A percentile compares a stretch with the other conserved stretches of the same genome.
These are phyloP conservation scores for Hansenula sp. DNA, from an alignment of 1,139 yeast species.

Conservation along the genomic window DNA sequence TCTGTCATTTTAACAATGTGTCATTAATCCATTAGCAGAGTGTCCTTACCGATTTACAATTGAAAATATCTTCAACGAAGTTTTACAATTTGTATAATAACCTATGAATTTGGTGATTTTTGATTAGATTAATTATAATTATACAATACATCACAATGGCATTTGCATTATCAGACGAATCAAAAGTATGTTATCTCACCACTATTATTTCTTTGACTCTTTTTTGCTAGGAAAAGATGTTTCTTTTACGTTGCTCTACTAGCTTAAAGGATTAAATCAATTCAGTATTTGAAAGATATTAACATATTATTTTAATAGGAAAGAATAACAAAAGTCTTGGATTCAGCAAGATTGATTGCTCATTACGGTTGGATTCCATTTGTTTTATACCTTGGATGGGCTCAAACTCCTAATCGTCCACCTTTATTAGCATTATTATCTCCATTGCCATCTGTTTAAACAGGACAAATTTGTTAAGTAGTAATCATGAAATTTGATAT, in stretches of 20 bases:
- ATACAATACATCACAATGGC: conserved; percentile 24
- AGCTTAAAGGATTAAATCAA: too few relatives aligned
- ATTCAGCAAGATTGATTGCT: conserved; percentile 79
- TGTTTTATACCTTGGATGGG: conserved; percentile 90
- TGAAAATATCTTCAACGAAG: too few relatives aligned
- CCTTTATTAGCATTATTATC: conserved; percentile 55
- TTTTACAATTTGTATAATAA: neutral
- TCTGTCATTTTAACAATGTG: neutral
- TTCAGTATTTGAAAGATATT: too few relatives aligned
- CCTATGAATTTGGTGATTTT: too few relatives aligned
- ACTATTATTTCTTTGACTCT: too few relatives aligned
- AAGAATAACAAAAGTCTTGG: conserved; percentile 79
- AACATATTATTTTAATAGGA: conserved; percentile 39
- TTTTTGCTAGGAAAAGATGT: too few relatives aligned
- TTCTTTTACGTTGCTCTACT: too few relatives aligned
- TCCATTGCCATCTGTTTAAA: conserved; percentile 65
- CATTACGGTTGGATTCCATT: conserved; percentile 98
- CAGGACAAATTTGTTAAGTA: neutral
- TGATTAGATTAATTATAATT: too few relatives aligned
- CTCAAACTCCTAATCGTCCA: conserved; percentile 81
- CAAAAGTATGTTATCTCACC: conserved; percentile 30
- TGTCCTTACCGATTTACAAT: too few relatives aligned
- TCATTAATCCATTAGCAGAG: too few relatives aligned
- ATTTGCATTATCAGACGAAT: conserved; percentile 41
- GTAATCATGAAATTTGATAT: neutral